phyloP scores from a whole-genome alignment of 148 eudicot species.

The Tetragonia tetragonoides region DNA sequence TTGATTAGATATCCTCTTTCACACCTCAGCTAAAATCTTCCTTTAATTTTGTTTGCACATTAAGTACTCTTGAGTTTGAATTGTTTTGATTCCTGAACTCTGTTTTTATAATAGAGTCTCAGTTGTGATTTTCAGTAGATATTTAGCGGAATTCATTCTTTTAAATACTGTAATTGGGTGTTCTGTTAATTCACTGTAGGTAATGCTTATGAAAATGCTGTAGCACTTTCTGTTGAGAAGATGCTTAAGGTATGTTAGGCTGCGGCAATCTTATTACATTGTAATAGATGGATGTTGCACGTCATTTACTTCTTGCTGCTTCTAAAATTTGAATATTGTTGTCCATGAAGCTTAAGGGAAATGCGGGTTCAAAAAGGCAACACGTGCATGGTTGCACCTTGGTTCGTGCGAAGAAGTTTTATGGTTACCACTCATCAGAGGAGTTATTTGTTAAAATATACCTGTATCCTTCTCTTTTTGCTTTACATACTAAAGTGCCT shows the following conservation, averaged over 20 bases:
- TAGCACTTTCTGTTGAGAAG: conserved; percentile 76
- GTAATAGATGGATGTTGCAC: not conserved
- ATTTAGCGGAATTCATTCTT: not conserved
- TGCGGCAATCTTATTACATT: not conserved
- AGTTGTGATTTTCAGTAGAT: no score
- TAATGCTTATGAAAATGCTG: conserved; percentile 41
- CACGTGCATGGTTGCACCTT: conserved; percentile 88
- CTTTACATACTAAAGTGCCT: not conserved
- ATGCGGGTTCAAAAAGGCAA: conserved; percentile 79
- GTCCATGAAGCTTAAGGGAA: conserved; percentile 68
- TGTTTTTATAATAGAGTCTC: not conserved
- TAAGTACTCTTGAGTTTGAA: not conserved
- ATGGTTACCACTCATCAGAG: conserved; percentile 83
- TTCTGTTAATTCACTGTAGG: conserved; percentile 37
- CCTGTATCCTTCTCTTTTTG: conserved; percentile 67
- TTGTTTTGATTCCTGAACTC: not conserved
- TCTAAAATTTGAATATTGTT: conserved; percentile 12
- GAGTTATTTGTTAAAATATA: conserved; percentile 84
- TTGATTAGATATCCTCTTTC: no score
- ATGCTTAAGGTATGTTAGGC: conserved; percentile 61
- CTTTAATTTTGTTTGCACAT: no score
- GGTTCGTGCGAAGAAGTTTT: conserved; percentile 80
- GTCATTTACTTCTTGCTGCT: conserved; percentile 9
- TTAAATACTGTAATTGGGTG: no score
- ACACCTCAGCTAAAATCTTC: no score